Base-by-base conservation (phyloP, 1,284 basidiomycete species). In the Ceratorhiza oryzae-sativae region DNA sequence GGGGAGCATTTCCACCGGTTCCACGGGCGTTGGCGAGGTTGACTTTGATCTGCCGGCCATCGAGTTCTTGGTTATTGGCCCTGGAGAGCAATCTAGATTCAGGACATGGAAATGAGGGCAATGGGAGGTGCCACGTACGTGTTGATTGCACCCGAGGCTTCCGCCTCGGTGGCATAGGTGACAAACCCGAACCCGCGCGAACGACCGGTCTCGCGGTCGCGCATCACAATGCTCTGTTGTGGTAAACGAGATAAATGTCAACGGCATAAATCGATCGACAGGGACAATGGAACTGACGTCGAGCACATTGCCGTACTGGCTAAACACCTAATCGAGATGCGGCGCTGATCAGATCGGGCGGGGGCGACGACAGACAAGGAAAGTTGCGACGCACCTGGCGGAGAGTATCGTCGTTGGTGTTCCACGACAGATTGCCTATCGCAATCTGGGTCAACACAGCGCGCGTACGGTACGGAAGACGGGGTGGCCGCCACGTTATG, bases 171-270 rank as follows among this genome's bases (percentile, higher is more conserved):
- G 80, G 94, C 93, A 90, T 97, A 96, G 72, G 95, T 98, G 78
- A 99, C 97, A 81, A 99, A 99, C 55, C 94, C 97, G 78, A 99
- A 98, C 41, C 96, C 97, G 78, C 97, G 93, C 71, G 95, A 95
- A 79, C 98, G 96, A 78, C 94, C 91, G 73, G 92, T 91, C 83
- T 98, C 97, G 34, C 97, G 96, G 83, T 99, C 97, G 78, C 92
- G 91, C 94, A 98, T 98, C 81, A 98, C 91, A 73, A 94, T 92
- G 48, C 92, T 92, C 81, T 97, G 48, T n/a, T n/a, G n/a, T n/a
- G n/a, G n/a, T n/a, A n/a, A n/a, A n/a, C n/a, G n/a, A n/a, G 15
- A 60, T n/a, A 39, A 34, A 62, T 36, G 51, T 59, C 20, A 73
- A 42, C 59, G 71, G 60, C 62, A n/a, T n/a, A 18, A 45, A 59